Evolutionary conservation across 2,329 filamentous ascomycete species (phyloP).

Genomic region (Xylariaceae sp.): DNA sequence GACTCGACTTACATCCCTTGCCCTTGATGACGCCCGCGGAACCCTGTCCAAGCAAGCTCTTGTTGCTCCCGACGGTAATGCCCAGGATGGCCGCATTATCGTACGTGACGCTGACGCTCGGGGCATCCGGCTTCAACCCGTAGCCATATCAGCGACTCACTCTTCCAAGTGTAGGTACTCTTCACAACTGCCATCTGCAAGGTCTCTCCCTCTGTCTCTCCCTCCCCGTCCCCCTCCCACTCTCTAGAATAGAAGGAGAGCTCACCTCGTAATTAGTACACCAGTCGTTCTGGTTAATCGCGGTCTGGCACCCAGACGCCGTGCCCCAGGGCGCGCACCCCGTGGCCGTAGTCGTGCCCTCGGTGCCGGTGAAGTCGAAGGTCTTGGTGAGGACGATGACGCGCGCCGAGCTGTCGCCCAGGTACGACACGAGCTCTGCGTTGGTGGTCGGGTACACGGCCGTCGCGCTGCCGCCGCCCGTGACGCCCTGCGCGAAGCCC

Average conservation of each 20-base stretch:
- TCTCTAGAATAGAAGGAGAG: too few species aligned
- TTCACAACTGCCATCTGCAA: too few species aligned
- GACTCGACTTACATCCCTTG: slow-evolving; percentile 7
- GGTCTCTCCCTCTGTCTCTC: too few species aligned
- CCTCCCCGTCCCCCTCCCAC: too few species aligned
- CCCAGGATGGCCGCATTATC: slow-evolving; percentile 44
- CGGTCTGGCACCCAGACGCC: slow-evolving; percentile 44
- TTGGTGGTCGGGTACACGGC: slow-evolving; percentile 46
- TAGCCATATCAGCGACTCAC: not conserved
- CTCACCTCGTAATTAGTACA: slow-evolving; percentile 48
- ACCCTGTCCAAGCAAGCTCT: slow-evolving; percentile 48
- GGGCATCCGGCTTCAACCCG: slow-evolving; percentile 30
- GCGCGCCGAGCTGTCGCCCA: slow-evolving; percentile 44
- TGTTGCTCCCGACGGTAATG: slow-evolving; percentile 49
- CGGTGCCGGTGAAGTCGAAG: slow-evolving; percentile 47
- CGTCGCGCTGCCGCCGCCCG: slow-evolving; percentile 49
- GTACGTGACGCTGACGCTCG: slow-evolving; percentile 35
- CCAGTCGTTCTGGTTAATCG: slow-evolving; percentile 53
- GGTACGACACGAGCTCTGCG: slow-evolving; percentile 50
- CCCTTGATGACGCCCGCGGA: slow-evolving; percentile 43
- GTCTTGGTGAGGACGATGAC: slow-evolving; percentile 52
- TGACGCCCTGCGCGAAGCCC: slow-evolving; percentile 43
- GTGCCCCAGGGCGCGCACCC: slow-evolving; percentile 55
- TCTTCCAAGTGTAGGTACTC: too few species aligned
- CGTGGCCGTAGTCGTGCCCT: slow-evolving; percentile 42